phyloP scores from a whole-genome alignment of 1,284 basidiomycete genomes.

The Kwoniella shivajii region DNA sequence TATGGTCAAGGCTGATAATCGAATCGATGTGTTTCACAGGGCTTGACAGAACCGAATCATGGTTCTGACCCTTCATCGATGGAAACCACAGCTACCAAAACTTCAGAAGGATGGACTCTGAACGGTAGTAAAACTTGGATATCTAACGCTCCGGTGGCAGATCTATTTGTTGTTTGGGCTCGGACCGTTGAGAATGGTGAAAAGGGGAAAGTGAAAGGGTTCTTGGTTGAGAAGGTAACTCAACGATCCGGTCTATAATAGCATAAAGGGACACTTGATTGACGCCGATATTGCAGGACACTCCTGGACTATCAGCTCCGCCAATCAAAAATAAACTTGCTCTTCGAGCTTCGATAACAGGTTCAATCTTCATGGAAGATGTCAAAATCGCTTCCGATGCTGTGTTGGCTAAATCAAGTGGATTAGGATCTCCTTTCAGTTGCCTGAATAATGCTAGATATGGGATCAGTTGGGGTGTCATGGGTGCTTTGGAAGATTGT shows the following conservation, averaged over 20 bases:
- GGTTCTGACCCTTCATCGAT: slow-evolving; percentile 92
- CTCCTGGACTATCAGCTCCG: slow-evolving; percentile 80
- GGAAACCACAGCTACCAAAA: slow-evolving; percentile 89
- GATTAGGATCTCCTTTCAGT: slow-evolving; percentile 81
- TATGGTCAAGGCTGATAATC: neutral
- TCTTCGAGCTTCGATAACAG: slow-evolving; percentile 84
- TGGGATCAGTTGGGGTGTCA: slow-evolving; percentile 91
- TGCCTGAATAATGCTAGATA: slow-evolving; percentile 89
- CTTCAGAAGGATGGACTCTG: slow-evolving; percentile 76
- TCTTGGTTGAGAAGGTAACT: slow-evolving; percentile 80
- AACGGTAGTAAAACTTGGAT: slow-evolving; percentile 98
- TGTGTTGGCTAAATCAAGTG: slow-evolving; percentile 72
- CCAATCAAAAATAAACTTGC: slow-evolving; percentile 92
- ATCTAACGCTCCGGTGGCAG: slow-evolving; percentile 84
- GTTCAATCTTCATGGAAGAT: slow-evolving; percentile 89
- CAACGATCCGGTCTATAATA: neutral
- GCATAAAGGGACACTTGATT: neutral
- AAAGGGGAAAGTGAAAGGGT: slow-evolving; percentile 82
- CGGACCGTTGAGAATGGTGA: slow-evolving; percentile 41
- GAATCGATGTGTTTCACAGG: slow-evolving; percentile 52
- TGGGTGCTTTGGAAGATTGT: slow-evolving; percentile 93
- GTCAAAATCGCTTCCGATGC: slow-evolving; percentile 71
- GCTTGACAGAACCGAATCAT: slow-evolving; percentile 94
- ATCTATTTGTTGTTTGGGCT: slow-evolving; percentile 88
- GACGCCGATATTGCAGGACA: slow-evolving; percentile 60